Base-by-base conservation (phyloP, 2,329 filamentous ascomycete species). In the Colletotrichum aenigma region DNA sequence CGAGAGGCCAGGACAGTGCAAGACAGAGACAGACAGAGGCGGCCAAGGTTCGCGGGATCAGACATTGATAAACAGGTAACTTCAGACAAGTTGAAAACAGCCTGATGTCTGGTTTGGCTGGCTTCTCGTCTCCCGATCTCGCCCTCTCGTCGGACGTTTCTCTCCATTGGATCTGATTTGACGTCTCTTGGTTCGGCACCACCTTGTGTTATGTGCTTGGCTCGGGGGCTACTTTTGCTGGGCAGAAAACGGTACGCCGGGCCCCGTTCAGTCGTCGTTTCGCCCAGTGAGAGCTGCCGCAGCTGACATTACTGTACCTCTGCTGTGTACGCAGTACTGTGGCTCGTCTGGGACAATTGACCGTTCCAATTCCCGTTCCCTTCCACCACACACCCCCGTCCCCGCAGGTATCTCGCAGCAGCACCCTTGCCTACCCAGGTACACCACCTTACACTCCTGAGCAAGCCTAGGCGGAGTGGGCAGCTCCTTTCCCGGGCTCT, bases 11-110 rank as follows among this genome's bases (percentile, higher is more conserved):
- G n/a, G 12, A 24, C 21, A 43, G n/a, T 24, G 15, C 32, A 32
- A 58, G n/a, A 24, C 52, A 43, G 43, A 21, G 30, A 28, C 21
- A 48, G 21, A 4, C n/a, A 58, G 21, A 52, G 38, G 10, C 64
- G 58, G 34, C 67, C 58, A 60, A 70, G 67, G 67, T 18, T 60
- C 32, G 66, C n/a, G 32, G 43, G 26, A 55, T 64, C 58, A 64
- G 56, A 69, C 66, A 65, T n/a, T 26, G 55, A 18, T 26, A 38
- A 34, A 55, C 52, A 66, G 10, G 62, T 55, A 67, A 58, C 72
- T 66, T 71, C 36, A 71, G 68, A 71, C 72, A 66, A 21, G 28
- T 61, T 30, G 68, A 36, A 61, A 43, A 62, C 72, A 61, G 69
- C 38, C 73, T 75, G 68, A 68, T 75, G 36, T 67, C 56, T 58